Evolutionary conservation across 192 early-diverging fungal genomes (phyloP).

Genomic region (Backusella sp.): DNA sequence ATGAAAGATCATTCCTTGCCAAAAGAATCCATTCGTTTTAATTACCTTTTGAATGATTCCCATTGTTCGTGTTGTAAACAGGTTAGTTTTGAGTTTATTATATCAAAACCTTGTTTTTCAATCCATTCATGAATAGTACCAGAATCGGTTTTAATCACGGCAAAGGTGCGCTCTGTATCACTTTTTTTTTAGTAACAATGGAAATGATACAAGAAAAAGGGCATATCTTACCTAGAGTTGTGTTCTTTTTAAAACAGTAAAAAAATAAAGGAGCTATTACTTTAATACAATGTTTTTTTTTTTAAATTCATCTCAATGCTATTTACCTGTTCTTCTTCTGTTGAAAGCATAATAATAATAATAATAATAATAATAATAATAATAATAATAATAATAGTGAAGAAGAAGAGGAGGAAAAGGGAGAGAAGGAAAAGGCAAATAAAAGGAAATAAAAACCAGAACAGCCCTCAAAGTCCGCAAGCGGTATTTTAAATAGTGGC

Average conservation of each 20-base stretch:
- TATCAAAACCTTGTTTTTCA: neutral
- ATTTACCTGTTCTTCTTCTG: slow-evolving; percentile 1
- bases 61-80: neutral
- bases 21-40: neutral
- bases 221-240: neutral
- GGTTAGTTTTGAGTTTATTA: neutral
- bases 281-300: neutral
- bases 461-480: neutral
- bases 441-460: neutral
- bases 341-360: neutral
- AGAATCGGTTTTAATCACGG: neutral
- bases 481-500: neutral
- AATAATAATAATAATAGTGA: neutral
- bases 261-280: neutral
- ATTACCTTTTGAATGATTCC: neutral
- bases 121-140: neutral
- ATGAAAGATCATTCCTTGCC: neutral
- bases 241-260: neutral
- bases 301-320: neutral
- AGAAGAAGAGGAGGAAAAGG: neutral
- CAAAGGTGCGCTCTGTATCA: neutral
- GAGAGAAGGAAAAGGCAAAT: neutral
- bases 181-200: neutral
- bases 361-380: neutral
- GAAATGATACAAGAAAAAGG: neutral